phyloP scores from a whole-genome alignment of 176 grass and related monocot genomes.

The Carex littledalei region DNA sequence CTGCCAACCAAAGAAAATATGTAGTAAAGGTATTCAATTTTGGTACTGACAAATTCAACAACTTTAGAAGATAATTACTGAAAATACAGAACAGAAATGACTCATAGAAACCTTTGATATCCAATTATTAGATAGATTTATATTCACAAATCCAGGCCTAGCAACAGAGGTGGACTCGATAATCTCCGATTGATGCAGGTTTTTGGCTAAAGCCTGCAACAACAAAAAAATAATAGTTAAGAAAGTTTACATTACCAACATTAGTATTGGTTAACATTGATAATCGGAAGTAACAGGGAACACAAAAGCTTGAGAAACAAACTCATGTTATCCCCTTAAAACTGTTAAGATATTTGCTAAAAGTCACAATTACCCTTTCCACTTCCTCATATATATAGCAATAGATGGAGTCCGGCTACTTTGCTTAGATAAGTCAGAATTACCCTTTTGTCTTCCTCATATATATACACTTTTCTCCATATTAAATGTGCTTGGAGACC shows the following conservation, averaged over 20 bases:
- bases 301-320: background rate
- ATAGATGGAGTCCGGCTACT: background rate
- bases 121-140: conserved; percentile 70
- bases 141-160: conserved; percentile 98
- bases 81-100: conserved; percentile 3
- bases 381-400: background rate
- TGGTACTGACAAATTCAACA: background rate
- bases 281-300: background rate
- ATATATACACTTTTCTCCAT: too few relatives aligned
- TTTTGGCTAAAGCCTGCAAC: conserved; percentile 66
- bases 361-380: background rate
- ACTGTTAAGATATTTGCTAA: background rate
- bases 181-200: conserved; percentile 70
- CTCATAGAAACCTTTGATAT: conserved; percentile 56
- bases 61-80: background rate
- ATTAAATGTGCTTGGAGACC: too few relatives aligned
- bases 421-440: too few relatives aligned
- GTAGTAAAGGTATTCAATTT: conserved; percentile 1
- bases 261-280: background rate
- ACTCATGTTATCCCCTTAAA: background rate
- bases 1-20: background rate
- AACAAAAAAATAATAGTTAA: background rate
- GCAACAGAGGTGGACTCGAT: conserved; percentile 86
- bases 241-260: background rate
- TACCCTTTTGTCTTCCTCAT: too few relatives aligned